Percentiles rank a stretch among this genome's conserved stretches.
These are phyloP conservation scores for Delitschia confertaspora DNA, from an alignment of 495 filamentous ascomycete species.

Conservation along the genomic window DNA sequence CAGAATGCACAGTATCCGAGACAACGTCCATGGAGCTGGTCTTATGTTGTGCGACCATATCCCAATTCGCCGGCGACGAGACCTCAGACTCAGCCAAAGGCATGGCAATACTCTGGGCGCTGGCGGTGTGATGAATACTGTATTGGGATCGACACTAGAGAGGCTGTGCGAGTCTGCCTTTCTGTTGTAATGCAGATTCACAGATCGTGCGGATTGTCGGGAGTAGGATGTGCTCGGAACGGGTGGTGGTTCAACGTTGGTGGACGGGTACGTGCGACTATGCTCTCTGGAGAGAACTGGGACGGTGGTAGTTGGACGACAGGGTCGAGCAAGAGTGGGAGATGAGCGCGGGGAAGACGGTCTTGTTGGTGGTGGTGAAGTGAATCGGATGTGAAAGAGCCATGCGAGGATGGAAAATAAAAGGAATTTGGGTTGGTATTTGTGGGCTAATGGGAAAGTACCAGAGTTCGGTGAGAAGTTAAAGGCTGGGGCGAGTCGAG, in stretches of 20 bases:
- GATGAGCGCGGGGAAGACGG: constrained; percentile 17
- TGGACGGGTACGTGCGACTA: constrained; percentile 15
- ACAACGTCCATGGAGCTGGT: constrained; percentile 1
- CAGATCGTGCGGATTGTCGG: background rate
- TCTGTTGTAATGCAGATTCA: background rate
- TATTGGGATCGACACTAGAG: constrained; percentile 19
- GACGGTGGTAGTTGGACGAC: constrained; percentile 19
- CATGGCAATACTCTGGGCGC: constrained; percentile 21
- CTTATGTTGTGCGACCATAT: too few species aligned
- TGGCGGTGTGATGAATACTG: background rate
- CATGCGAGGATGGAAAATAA: constrained; percentile 11
- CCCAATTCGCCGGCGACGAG: background rate
- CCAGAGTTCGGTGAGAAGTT: background rate
- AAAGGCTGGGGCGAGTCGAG: background rate
- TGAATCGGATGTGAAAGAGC: constrained; percentile 9
- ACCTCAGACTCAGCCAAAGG: constrained; percentile 1
- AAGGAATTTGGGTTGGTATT: background rate
- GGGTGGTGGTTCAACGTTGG: constrained; percentile 1
- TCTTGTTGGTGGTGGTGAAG: constrained; percentile 3
- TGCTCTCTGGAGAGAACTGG: constrained; percentile 24
- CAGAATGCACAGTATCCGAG: background rate
- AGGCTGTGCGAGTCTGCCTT: constrained; percentile 11
- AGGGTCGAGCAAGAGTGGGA: constrained; percentile 14
- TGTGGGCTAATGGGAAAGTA: background rate
- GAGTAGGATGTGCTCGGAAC: background rate